Evolutionary conservation across 1,284 basidiomycete genomes (phyloP), one percentile per base, ranked within the genome.

Genomic region (Cutaneotrichosporon mucoides): DNA sequence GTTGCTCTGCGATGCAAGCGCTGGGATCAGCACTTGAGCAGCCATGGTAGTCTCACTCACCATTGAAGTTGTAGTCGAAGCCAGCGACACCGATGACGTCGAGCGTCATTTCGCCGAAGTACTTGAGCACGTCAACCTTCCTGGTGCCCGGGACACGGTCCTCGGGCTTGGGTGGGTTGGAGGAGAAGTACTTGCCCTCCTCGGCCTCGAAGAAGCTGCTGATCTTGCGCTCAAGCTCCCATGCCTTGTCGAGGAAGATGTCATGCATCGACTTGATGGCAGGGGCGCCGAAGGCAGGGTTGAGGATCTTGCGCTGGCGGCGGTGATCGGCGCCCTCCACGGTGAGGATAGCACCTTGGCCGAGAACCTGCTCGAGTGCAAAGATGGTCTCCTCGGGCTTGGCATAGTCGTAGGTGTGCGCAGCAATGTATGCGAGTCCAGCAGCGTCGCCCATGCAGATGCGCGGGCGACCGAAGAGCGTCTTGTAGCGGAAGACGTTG

Each of bases 31-130:
- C 11, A 13, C 11, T 11, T 13, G 12, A 10, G 15, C 13, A 10
- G 8, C 11, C 33, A 37, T 35, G 9, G 11, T 47, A 8, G 15
- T 9, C 50, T 8, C n/a, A 41, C 58, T 36, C 37, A 55, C 58
- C 47, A 0, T 36, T 34, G 71, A 87, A 85, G 6, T 75, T 63
- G 73, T 86, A 86, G 35, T 82, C 84, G 64, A 86, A 87, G 11
- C 85, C 85, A 35, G 87, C 84, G 43, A 84, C 78, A 7, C 86
- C 86, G 55, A 89, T 87, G 53, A 86, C 81, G 65, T 88, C 87
- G 9, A 88, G 79, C 2, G 85, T 85, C 12, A 84, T 82, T 16
- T 83, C 81, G 2, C 80, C 81, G 2, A 88, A 78, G 83, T 84
- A 86, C 16, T 77, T 68, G 49, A 85, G 73, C 11, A 82, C 81